A percentile compares a stretch with the other conserved stretches of the same genome.
These are phyloP conservation scores for Tulasnella sp. DNA, from an alignment of 768 basidiomycete genomes.

Conservation along the genomic window DNA sequence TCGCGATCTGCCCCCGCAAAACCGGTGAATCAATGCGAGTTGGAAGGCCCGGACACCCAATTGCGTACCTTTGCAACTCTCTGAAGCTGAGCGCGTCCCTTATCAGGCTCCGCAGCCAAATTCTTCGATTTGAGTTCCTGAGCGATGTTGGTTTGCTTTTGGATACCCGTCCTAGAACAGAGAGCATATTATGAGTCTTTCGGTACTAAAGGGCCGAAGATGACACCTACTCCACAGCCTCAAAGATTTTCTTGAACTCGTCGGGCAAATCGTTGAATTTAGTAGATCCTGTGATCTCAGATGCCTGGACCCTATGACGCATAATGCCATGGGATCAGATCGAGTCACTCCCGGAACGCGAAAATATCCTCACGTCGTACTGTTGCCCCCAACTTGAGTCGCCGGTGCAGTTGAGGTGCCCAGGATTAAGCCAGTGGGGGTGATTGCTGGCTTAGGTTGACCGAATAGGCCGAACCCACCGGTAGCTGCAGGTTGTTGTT, in stretches of 20 bases:
- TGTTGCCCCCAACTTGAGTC: not conserved
- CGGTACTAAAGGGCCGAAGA: not conserved
- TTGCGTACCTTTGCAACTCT: constrained; percentile 57
- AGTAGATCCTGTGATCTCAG: constrained; percentile 45
- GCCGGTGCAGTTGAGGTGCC: not conserved
- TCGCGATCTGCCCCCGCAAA: not conserved
- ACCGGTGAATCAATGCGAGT: not conserved
- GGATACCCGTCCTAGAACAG: constrained; percentile 55
- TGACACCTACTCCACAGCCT: constrained; percentile 61
- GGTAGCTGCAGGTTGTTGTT: not conserved
- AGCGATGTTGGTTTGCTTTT: constrained; percentile 74
- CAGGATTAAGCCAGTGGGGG: not conserved
- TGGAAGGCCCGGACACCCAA: not conserved
- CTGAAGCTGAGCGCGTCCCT: constrained; percentile 66
- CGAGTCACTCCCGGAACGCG: too few relatives aligned
- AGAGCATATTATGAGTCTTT: not conserved
- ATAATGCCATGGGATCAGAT: not conserved
- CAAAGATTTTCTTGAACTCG: constrained; percentile 57
- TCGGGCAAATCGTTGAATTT: constrained; percentile 84
- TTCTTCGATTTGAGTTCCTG: constrained; percentile 74
- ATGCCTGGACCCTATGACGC: not conserved
- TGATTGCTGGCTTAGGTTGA: not conserved
- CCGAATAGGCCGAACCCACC: not conserved
- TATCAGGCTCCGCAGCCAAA: constrained; percentile 67
- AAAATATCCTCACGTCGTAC: not conserved